Evolutionary conservation across 1,139 yeast species (phyloP).

Genomic region (Pichia sp.): DNA sequence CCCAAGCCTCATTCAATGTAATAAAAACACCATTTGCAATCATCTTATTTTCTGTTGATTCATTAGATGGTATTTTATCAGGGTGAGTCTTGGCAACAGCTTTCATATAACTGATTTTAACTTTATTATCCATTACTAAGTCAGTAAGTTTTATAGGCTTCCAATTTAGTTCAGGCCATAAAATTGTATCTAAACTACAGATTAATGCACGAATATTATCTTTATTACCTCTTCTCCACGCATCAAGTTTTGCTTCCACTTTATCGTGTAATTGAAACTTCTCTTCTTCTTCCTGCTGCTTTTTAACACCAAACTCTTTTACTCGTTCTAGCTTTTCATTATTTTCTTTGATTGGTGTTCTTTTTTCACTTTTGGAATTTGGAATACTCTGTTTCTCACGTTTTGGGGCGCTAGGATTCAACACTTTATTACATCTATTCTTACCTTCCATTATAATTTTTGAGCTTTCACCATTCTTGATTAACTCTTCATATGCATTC

Average conservation of each 20-base stretch:
- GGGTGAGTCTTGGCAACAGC: conserved; percentile 94
- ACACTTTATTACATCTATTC: conserved; percentile 62
- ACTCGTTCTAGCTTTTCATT: conserved; percentile 10
- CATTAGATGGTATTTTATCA: conserved; percentile 59
- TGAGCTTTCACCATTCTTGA: conserved; percentile 61
- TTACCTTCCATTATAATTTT: conserved; percentile 71
- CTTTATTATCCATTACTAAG: conserved; percentile 84
- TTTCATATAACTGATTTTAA: conserved; percentile 80
- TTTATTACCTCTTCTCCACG: conserved; percentile 72
- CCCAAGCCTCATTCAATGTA: conserved; percentile 86
- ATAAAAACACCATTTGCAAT: conserved; percentile 85
- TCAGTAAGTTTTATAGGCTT: conserved; percentile 60
- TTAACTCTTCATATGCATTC: conserved; percentile 49
- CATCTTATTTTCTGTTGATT: conserved; percentile 66
- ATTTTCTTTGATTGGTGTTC: conserved; percentile 23
- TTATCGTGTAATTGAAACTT: conserved; percentile 53
- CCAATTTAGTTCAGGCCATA: conserved; percentile 62
- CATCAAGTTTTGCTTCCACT: conserved; percentile 45
- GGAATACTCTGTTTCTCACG: background rate
- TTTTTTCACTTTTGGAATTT: conserved; percentile 22
- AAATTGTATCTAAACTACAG: conserved; percentile 53
- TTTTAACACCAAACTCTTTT: conserved; percentile 38
- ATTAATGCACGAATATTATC: conserved; percentile 70
- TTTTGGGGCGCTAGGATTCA: conserved; percentile 40
- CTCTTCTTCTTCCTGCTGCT: conserved; percentile 47